Conservation (phyloP, 768 basidiomycete species). For the Termitomyces sp. region DNA sequence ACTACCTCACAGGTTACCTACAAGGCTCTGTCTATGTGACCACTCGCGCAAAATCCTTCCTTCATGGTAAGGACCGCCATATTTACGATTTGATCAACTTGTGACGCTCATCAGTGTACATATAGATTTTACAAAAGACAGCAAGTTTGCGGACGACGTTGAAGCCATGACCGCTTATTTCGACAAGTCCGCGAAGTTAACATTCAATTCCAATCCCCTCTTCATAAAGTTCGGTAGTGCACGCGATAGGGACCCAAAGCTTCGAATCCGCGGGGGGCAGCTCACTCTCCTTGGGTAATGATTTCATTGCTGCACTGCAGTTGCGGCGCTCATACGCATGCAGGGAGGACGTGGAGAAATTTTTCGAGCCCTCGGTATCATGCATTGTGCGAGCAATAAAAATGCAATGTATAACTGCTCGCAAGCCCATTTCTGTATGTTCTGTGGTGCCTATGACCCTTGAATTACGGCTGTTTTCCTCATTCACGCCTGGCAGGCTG, state of each 20-base stretch:
- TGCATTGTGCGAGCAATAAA: background rate
- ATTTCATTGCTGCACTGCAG: background rate
- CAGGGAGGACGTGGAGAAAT: background rate
- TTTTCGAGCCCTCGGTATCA: background rate
- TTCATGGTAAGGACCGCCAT: conserved; percentile 20
- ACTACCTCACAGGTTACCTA: conserved; percentile 23
- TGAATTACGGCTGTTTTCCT: background rate
- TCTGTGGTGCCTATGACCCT: background rate
- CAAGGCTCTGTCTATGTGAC: conserved; percentile 38
- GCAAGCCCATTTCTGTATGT: background rate
- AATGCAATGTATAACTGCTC: background rate
- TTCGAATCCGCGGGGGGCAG: background rate
- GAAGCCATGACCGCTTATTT: background rate
- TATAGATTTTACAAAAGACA: background rate
- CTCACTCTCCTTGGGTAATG: background rate
- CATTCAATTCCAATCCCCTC: background rate
- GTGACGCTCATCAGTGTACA: background rate
- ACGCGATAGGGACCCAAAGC: background rate
- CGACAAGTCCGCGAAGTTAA: background rate
- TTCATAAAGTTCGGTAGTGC: background rate
- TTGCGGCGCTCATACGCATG: background rate
- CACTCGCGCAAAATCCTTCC: conserved; percentile 23
- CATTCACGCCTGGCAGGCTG: conserved; percentile 20
- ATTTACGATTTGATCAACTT: no score
- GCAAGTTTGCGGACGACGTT: background rate